These are phyloP conservation scores for Neolentinus lepideus DNA, from an alignment of 1,284 basidiomycete species.

Conservation along the genomic window DNA sequence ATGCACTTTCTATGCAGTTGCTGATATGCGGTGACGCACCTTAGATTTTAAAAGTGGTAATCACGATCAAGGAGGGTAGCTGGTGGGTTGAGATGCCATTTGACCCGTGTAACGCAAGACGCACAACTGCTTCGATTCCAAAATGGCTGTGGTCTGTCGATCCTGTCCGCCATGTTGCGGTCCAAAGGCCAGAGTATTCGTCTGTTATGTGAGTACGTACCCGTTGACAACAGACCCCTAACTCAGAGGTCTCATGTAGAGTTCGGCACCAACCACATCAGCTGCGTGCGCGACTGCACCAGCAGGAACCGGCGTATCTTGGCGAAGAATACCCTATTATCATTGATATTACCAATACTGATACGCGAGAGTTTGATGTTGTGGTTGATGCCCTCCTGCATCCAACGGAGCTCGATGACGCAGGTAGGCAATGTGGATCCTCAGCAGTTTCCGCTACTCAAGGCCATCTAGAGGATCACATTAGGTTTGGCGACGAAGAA, in stretches of 20 bases:
- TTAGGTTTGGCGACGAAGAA: constrained; percentile 50
- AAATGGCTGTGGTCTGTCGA: constrained; percentile 52
- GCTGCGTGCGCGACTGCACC: constrained; percentile 45
- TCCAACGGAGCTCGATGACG: constrained; percentile 69
- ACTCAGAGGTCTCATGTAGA: constrained; percentile 25
- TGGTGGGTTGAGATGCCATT: constrained; percentile 64
- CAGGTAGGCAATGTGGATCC: constrained; percentile 38
- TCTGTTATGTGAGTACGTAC: constrained; percentile 38
- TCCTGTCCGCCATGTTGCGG: constrained; percentile 42
- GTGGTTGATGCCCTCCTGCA: constrained; percentile 70
- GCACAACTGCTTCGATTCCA: constrained; percentile 21
- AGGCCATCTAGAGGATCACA: constrained; percentile 45
- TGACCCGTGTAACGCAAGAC: constrained; percentile 29
- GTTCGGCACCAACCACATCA: constrained; percentile 59
- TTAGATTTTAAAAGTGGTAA: constrained; percentile 44
- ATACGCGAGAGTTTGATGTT: constrained; percentile 61
- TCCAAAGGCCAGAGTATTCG: constrained; percentile 41
- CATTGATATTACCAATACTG: constrained; percentile 61
- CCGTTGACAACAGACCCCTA: neutral
- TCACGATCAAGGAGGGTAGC: constrained; percentile 44
- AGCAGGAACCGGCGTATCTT: constrained; percentile 64
- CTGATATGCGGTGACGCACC: neutral
- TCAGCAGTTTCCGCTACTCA: neutral
- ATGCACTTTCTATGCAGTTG: neutral
- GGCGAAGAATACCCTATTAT: constrained; percentile 71